Percentiles rank a stretch among this genome's conserved stretches.
Evolutionary conservation across 495 filamentous ascomycete genomes (phyloP).

Genomic region (Xylaria acuta): DNA sequence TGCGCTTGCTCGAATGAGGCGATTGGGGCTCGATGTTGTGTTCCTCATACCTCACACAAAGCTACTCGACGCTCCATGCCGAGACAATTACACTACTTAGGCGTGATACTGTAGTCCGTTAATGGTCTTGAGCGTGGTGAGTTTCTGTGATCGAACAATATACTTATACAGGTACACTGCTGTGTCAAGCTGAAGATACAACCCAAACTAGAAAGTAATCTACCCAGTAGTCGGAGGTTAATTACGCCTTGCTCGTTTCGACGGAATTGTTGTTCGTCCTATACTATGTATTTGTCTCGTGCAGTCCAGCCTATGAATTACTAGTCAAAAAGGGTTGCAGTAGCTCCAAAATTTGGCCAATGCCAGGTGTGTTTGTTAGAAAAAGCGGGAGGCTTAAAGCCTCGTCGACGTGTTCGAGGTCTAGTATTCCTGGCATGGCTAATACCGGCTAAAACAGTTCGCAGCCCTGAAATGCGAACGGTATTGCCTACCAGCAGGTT

Average conservation of each 20-base stretch:
- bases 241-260: not conserved
- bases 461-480: conserved; percentile 4
- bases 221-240: not conserved
- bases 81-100: conserved; percentile 2
- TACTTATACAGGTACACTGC: not conserved
- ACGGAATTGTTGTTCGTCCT: not conserved
- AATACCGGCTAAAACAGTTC: conserved; percentile 22
- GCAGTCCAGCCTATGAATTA: not conserved
- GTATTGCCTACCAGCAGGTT: not conserved
- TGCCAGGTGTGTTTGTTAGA: not conserved
- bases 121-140: not conserved
- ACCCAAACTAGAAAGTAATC: not conserved
- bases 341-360: not conserved
- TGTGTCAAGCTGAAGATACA: not conserved
- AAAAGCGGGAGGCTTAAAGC: not conserved
- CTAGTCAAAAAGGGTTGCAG: conserved; percentile 4
- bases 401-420: not conserved
- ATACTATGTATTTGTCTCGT: not conserved
- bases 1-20: conserved; percentile 11
- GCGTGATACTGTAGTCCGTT: not conserved
- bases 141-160: not conserved
- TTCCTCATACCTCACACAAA: no score
- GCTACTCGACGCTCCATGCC: not conserved
- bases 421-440: not conserved
- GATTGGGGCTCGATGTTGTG: not conserved